Conservation (phyloP, 202 grass and related monocot species). For the Thinopyrum obtusiflorum region DNA sequence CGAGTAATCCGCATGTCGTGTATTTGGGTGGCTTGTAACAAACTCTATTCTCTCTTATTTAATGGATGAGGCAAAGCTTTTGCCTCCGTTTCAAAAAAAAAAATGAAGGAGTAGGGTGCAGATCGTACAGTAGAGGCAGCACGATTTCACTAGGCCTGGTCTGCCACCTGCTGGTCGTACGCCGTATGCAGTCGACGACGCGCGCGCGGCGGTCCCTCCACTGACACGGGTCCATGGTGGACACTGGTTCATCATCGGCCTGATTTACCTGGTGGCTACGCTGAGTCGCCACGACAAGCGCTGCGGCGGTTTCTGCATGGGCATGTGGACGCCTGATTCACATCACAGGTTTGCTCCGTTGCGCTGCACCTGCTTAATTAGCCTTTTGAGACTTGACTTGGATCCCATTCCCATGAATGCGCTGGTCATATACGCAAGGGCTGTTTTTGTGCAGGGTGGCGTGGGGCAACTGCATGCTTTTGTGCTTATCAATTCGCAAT, state of each 20-base stretch:
- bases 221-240: not conserved
- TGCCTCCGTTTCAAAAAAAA: too few relatives aligned
- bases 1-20: too few relatives aligned
- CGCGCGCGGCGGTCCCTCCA: not conserved
- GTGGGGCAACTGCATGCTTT: not conserved
- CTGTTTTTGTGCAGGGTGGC: not conserved
- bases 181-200: too few relatives aligned
- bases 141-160: conserved; percentile 14
- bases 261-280: not conserved
- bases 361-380: too few relatives aligned
- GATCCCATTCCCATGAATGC: too few relatives aligned
- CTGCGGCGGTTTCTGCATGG: not conserved
- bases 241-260: not conserved
- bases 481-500: not conserved
- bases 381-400: too few relatives aligned
- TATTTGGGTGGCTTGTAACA: too few relatives aligned
- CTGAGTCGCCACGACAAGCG: not conserved
- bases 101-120: not conserved
- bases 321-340: conserved; percentile 6
- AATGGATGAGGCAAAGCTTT: too few relatives aligned
- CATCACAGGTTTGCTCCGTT: not conserved
- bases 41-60: too few relatives aligned
- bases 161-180: not conserved
- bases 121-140: not conserved
- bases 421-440: not conserved